Evolutionary conservation across 768 basidiomycete genomes (phyloP).

Genomic region (Suillus lakei): DNA sequence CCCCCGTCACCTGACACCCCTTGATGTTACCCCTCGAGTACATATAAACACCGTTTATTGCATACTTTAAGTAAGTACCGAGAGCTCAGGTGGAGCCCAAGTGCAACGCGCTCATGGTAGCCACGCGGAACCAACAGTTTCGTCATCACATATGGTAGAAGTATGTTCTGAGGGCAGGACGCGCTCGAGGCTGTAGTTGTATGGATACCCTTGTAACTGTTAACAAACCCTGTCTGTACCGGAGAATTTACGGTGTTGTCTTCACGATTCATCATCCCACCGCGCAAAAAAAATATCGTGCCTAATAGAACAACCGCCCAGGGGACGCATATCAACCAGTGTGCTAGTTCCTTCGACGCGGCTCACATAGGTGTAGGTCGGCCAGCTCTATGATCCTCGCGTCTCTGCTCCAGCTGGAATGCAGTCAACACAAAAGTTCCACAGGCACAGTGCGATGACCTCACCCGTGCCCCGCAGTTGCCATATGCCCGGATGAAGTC

Average conservation of each 20-base stretch:
- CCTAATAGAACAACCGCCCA: not conserved
- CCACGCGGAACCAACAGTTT: too few species aligned
- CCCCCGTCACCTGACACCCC: not conserved
- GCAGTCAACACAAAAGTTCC: constrained; percentile 9
- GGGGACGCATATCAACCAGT: not conserved
- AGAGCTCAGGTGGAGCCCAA: too few species aligned
- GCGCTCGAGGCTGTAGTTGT: too few species aligned
- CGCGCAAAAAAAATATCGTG: not conserved
- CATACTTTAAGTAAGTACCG: too few species aligned
- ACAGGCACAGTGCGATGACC: constrained; percentile 24
- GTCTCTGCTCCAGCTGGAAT: constrained; percentile 65
- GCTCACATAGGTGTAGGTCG: constrained; percentile 8
- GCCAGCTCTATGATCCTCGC: constrained; percentile 59
- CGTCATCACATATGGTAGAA: too few species aligned
- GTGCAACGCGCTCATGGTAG: too few species aligned
- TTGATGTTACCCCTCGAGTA: not conserved
- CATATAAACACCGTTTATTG: not conserved
- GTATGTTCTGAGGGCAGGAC: too few species aligned
- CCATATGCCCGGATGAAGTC: constrained; percentile 83
- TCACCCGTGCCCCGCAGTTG: constrained; percentile 84
- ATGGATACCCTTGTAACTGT: too few species aligned
- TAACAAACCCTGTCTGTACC: too few species aligned
- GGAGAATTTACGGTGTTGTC: too few species aligned
- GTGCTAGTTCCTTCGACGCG: not conserved
- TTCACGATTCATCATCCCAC: too few species aligned